Evolutionary conservation across 345 rosid genomes (phyloP).

Genomic region (Eucalyptus viminalis): DNA sequence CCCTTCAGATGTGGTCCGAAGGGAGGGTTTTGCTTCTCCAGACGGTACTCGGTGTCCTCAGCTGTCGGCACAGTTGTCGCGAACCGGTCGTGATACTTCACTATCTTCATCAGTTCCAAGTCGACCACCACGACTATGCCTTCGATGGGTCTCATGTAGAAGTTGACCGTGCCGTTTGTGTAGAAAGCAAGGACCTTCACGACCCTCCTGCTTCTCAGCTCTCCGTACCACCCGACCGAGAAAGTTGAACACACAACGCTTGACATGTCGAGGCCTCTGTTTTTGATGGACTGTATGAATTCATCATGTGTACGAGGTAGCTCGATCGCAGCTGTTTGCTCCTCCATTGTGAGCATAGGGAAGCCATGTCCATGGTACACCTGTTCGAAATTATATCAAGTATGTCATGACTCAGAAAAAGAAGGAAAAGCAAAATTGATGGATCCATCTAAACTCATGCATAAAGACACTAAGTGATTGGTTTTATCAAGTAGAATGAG

Average conservation of each 20-base stretch:
- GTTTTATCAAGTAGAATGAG: background rate
- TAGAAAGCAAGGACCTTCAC: background rate
- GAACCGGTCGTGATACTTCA: background rate
- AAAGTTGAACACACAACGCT: slow-evolving; percentile 63
- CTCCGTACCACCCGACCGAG: slow-evolving; percentile 62
- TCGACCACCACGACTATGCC: background rate
- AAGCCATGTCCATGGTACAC: slow-evolving; percentile 44
- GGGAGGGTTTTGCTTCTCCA: slow-evolving; percentile 4
- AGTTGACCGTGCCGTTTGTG: background rate
- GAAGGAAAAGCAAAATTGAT: background rate
- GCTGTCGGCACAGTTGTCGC: slow-evolving; percentile 39
- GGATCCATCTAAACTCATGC: background rate
- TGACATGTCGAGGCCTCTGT: slow-evolving; percentile 34
- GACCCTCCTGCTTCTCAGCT: background rate
- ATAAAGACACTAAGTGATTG: background rate
- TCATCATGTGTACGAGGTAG: slow-evolving; percentile 33
- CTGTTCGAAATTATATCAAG: background rate
- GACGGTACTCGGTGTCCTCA: slow-evolving; percentile 51
- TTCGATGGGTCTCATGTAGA: background rate
- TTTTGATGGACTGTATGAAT: slow-evolving; percentile 27
- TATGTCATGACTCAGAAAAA: background rate
- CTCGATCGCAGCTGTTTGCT: slow-evolving; percentile 34
- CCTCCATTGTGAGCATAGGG: slow-evolving; percentile 42
- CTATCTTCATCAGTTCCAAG: background rate
- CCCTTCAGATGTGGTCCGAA: background rate